Conservation (phyloP, 2,329 filamentous ascomycete genomes). For the Pseudogymnoascus sp. region DNA sequence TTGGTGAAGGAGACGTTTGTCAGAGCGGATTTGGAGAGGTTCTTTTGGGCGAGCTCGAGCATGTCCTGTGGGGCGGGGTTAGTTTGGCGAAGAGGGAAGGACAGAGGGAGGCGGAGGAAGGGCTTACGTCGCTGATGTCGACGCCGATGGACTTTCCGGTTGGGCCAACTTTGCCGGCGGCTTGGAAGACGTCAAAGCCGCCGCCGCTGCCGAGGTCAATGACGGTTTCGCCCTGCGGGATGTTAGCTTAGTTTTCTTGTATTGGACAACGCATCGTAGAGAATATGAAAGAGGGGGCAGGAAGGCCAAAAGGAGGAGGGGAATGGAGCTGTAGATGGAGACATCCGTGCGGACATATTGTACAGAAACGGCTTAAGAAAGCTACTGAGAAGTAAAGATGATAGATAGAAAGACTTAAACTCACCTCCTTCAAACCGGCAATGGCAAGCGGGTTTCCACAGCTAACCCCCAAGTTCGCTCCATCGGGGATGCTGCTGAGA, state of each 20-base stretch:
- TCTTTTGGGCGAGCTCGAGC: conserved; percentile 42
- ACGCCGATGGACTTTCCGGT: conserved; percentile 47
- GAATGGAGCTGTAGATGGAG: neutral
- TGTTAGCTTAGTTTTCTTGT: neutral
- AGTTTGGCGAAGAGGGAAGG: neutral
- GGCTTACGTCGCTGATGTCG: conserved; percentile 50
- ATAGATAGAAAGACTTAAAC: neutral
- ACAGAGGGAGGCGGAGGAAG: neutral
- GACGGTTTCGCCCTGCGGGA: conserved; percentile 45
- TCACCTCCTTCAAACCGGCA: conserved; percentile 9
- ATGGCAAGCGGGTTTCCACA: conserved; percentile 22
- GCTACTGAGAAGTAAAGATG: neutral
- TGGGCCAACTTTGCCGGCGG: conserved; percentile 41
- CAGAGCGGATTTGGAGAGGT: conserved; percentile 33
- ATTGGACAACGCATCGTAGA: conserved; percentile 18
- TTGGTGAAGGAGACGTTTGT: conserved; percentile 46
- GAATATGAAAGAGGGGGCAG: neutral
- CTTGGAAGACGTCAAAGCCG: conserved; percentile 52
- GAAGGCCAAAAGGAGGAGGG: neutral
- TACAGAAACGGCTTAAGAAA: neutral
- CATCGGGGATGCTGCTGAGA: conserved; percentile 17
- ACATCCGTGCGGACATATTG: neutral
- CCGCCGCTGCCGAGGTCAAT: conserved; percentile 52
- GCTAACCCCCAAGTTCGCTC: conserved; percentile 19
- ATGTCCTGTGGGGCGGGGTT: conserved; percentile 40